These are phyloP conservation scores for Primulina tabacum DNA, from an alignment of 257 asterid species.

Conservation along the genomic window DNA sequence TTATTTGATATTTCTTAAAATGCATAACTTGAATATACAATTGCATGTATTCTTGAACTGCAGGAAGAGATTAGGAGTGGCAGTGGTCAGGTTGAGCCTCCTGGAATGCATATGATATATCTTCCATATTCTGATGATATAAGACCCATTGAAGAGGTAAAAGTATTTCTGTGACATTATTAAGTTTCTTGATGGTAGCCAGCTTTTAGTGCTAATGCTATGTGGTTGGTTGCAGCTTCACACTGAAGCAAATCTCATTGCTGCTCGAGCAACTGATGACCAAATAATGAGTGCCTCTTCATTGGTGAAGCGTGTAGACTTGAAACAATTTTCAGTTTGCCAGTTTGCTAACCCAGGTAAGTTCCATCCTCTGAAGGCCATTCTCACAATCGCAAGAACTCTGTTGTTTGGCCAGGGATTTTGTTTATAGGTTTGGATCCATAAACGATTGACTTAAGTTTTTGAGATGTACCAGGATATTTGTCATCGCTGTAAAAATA, in stretches of 20 bases:
- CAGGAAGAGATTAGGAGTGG: slow-evolving; percentile 77
- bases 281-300: slow-evolving; percentile 71
- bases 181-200: slow-evolving; percentile 17
- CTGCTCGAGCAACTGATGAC: slow-evolving; percentile 74
- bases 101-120: slow-evolving; percentile 95
- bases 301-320: slow-evolving; percentile 71
- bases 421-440: background rate
- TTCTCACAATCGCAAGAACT: background rate
- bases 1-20: background rate
- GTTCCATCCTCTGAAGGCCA: slow-evolving; percentile 22
- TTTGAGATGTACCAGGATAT: background rate
- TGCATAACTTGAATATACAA: slow-evolving; percentile 22
- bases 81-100: slow-evolving; percentile 95
- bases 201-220: slow-evolving; percentile 17
- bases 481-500: background rate
- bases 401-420: background rate
- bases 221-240: slow-evolving; percentile 50
- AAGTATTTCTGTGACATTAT: slow-evolving; percentile 13
- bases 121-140: slow-evolving; percentile 95
- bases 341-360: slow-evolving; percentile 94
- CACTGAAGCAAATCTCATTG: slow-evolving; percentile 36
- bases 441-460: background rate
- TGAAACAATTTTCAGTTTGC: slow-evolving; percentile 86
- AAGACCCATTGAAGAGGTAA: slow-evolving; percentile 89
- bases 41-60: slow-evolving; percentile 26